Evolutionary conservation across 495 filamentous ascomycete genomes (phyloP), one percentile per base, ranked within the genome.

Genomic region (Penicillium chermesinum): DNA sequence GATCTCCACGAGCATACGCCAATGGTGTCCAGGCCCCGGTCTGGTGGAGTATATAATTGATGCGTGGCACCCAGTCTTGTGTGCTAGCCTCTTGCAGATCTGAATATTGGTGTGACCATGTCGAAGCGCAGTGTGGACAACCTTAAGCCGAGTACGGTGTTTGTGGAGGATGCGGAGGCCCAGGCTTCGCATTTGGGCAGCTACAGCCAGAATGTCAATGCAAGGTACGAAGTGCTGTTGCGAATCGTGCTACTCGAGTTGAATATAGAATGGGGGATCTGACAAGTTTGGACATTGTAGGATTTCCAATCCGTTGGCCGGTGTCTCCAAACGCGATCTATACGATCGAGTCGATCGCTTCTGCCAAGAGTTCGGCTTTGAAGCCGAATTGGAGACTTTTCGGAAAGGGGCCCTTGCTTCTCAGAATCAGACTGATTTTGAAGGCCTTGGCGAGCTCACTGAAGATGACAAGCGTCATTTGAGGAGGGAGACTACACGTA

Each of bases 401-500:
- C 64, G 71, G 39, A 80, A 79, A 57, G 80, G 75, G 9, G 80
- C 83, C 39, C 68, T 85, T 7, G 72, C 81, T 22, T 82, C 83
- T 17, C 79, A 80, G 48, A 70, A 79, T 46, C 83, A 79, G 1
- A 58, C 66, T 9, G 55, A 60, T 7, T 78, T 80, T 55, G 76
- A 81, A 32, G 46, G 65, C 3, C 70, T 87, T 19, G 61, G 70
- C 21, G 79, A 76, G 20, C 65, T 87, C n/a, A 69, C 73, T 32
- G 69, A 77, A 8, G 66, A 64, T 0, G 84, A 87, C 41, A 62
- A 70, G 12, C 40, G 59, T 3, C 73, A 71, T 5, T 63, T 88
- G 21, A 64, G 61, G 25, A 64, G 75, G 36, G 84, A 88, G 58
- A 60, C 65, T 14, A 71, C 74, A 2, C 74, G 50, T 53, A 30